Percentiles rank a stretch among this genome's conserved stretches.
These are phyloP conservation scores for Chenopodium quinoa DNA, from an alignment of 148 eudicot species.

Conservation along the genomic window DNA sequence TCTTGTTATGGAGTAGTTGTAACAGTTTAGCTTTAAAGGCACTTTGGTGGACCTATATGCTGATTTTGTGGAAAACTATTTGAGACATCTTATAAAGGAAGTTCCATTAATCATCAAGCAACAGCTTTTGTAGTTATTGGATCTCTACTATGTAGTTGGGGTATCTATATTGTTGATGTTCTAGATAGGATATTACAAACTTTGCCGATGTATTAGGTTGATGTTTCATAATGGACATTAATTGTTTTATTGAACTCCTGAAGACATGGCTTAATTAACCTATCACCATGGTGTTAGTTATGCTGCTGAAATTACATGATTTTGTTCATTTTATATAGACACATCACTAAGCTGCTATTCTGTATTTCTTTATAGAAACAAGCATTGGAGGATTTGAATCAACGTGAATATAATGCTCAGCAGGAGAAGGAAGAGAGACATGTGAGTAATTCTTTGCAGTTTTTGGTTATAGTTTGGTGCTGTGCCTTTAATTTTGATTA, in stretches of 20 bases:
- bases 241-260: not conserved
- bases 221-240: not conserved
- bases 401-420: constrained; percentile 68
- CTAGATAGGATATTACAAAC: not conserved
- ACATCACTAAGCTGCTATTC: constrained; percentile 5
- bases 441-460: constrained; percentile 44
- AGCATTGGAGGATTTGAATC: constrained; percentile 72
- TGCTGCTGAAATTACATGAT: not conserved
- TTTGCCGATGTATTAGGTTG: not conserved
- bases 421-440: constrained; percentile 80
- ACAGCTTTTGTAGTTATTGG: too few relatives aligned
- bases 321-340: not conserved
- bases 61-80: not conserved
- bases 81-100: too few relatives aligned
- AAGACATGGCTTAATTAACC: not conserved
- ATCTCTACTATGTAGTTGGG: not conserved
- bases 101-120: too few relatives aligned
- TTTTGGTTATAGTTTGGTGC: not conserved
- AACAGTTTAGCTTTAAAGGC: not conserved
- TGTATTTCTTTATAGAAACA: constrained; percentile 41
- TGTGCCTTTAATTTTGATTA: not conserved
- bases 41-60: not conserved
- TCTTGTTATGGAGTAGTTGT: not conserved
- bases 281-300: not conserved
- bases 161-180: not conserved